Base-by-base conservation (phyloP, 2,329 filamentous ascomycete genomes). In the Arthrobotrys pseudoclavata region DNA sequence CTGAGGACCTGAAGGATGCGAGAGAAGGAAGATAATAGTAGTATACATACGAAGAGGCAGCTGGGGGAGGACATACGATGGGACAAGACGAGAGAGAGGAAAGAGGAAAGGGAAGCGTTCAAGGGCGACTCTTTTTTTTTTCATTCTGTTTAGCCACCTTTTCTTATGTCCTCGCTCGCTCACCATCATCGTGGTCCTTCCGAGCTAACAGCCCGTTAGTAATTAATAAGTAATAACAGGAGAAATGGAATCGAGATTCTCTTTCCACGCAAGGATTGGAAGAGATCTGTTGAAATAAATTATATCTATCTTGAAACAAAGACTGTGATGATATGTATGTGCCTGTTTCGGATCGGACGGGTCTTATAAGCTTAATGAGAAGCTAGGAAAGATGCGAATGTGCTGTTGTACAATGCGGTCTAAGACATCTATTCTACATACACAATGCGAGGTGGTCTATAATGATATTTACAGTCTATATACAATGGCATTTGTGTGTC, bases 211-310 rank as follows among this genome's bases (percentile, higher is more conserved):
- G 45, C 62, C 47, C 53, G 26, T 64, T 69, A 64, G 63, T 76
- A 76, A 69, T 76, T 76, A 76, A 76, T 76, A 76, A 50, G 71
- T 71, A 71, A 71, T 76, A 40, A 40, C 20, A 60, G 53, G 55
- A 60, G 52, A 69, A 76, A 66, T 69, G 57, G 63, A 69, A 63
- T 37, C 29, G 60, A 69, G 37, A 31, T 18, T 48, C 45, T 12
- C 45, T 31, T 20, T 68, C 62, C 63, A 53, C 47, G 5, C 37
- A 50, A 57, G 40, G 12, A 13, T 47, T 60, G 55, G 70, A 45
- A 50, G 34, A 53, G 15, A 55, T 48, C 34, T 13, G 12, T 40
- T 67, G 60, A 74, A 61, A 67, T 61, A 18, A 72, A 55, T 29
- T 18, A 40, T 40, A 5, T 15, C 37, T 12, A 9, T 34, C 31